Evolutionary conservation across 2,329 filamentous ascomycete genomes (phyloP).

Genomic region (Hymenoscyphus salicellus): DNA sequence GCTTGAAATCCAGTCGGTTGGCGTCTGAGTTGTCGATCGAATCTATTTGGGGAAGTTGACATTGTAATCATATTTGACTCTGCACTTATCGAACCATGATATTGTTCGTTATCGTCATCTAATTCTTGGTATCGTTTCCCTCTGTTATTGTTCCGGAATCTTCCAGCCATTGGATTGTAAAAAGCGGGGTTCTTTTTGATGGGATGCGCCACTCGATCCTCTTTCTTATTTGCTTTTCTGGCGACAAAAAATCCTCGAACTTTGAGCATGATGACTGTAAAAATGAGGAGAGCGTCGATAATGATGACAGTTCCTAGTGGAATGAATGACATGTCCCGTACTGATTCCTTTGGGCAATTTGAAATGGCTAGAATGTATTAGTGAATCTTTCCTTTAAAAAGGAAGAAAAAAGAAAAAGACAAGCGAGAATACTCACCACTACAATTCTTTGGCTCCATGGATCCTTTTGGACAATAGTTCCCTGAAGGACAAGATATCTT

Average conservation of each 20-base stretch:
- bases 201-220: background rate
- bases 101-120: slow-evolving; percentile 2
- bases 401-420: background rate
- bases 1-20: slow-evolving; percentile 25
- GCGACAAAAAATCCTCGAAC: slow-evolving; percentile 39
- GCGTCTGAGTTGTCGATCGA: slow-evolving; percentile 8
- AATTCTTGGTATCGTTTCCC: slow-evolving; percentile 20
- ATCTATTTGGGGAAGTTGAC: background rate
- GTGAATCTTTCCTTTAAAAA: background rate
- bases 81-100: slow-evolving; percentile 2
- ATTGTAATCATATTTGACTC: slow-evolving; percentile 2
- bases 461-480: slow-evolving; percentile 51
- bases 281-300: background rate
- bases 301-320: background rate
- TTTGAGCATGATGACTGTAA: slow-evolving; percentile 11
- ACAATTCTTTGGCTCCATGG: slow-evolving; percentile 48
- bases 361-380: background rate
- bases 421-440: slow-evolving; percentile 32
- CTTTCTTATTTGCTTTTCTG: slow-evolving; percentile 13
- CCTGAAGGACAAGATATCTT: slow-evolving; percentile 45
- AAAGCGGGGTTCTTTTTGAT: slow-evolving; percentile 5
- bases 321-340: background rate
- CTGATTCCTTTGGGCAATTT: background rate
- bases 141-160: background rate
- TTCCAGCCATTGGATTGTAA: background rate